Base-by-base conservation (phyloP, 2,329 filamentous ascomycete species). In the Penicillium sp. region DNA sequence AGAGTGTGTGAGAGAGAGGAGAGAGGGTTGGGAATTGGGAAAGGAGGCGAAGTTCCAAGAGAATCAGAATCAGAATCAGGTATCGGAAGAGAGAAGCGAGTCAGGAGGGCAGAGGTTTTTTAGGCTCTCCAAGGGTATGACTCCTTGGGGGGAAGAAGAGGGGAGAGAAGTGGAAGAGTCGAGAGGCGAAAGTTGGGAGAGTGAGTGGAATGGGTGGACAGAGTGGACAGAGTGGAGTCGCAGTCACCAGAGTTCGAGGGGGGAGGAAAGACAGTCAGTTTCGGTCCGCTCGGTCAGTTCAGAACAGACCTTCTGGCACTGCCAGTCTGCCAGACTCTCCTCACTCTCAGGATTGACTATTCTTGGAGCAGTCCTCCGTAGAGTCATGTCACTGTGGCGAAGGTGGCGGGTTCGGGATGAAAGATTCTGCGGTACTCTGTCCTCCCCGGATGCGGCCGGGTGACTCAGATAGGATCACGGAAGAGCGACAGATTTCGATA, bases 121-220 rank as follows among this genome's bases (percentile, higher is more conserved):
- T 55, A 58, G 53, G 51, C 40, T 53, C 53, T 55, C 62, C 54
- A 56, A 6, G 43, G 43, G 49, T 49, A 62, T 63, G 63, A 64
- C 61, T 61, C 60, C 55, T 64, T 58, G 56, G 47, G 16, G 13
- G 16, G 63, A 64, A 69, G 61, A 61, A 51, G 36, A 52, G 37
- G 40, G 56, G 50, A 39, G 56, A 37, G 53, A 22, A 2, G 56
- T 60, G 58, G 46, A 53, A 49, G 54, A 55, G 50, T 50, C 22
- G 39, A 57, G 58, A 58, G 58, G 50, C 37, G 37, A 54, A 41
- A 54, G 39, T 54, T 46, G 41, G 40, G 33, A 41, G 31, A 18
- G 5, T 16, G 14, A 36, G 54, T 31, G 33, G 47, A 33, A 24
- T n/a, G n/a, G 55, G 33, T 41, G 27, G 19, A 37, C 41, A 55